Conservation (phyloP, 148 eudicot genomes). For the Linanthus parryae region DNA sequence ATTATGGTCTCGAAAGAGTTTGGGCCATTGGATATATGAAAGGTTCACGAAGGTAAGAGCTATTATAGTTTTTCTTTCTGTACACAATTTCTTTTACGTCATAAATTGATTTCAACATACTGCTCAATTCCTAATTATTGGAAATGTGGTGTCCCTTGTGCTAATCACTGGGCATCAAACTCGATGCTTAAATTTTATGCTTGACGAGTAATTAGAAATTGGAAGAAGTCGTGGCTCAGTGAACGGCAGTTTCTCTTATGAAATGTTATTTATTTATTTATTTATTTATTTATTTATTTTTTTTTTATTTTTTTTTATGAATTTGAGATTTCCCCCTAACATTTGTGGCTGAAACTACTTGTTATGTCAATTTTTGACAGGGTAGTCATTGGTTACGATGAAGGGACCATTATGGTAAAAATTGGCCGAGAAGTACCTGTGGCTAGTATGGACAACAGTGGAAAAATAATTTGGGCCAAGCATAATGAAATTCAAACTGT, state of each 20-base stretch:
- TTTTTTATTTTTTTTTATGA: neutral
- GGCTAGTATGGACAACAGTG: constrained; percentile 95
- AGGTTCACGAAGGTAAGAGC: constrained; percentile 62
- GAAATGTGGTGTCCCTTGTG: constrained; percentile 4
- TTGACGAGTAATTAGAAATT: neutral
- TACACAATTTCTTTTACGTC: no score
- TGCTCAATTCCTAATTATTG: no score
- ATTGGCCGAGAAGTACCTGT: constrained; percentile 94
- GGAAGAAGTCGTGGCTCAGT: neutral
- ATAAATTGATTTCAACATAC: no score
- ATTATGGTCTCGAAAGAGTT: constrained; percentile 86
- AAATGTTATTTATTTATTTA: neutral
- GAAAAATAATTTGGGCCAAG: constrained; percentile 93
- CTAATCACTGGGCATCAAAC: neutral
- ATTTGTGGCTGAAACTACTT: constrained; percentile 1
- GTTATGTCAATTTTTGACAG: constrained; percentile 33
- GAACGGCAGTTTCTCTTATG: neutral
- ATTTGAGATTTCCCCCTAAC: neutral
- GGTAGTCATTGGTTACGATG: constrained; percentile 85
- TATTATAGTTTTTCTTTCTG: neutral
- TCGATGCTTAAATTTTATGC: neutral
- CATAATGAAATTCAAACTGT: constrained; percentile 95
- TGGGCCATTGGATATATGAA: constrained; percentile 79
- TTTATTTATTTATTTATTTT: neutral
- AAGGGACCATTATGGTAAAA: constrained; percentile 91